These are phyloP conservation scores for Russula ochroleuca DNA, from an alignment of 768 basidiomycete genomes.

Conservation along the genomic window DNA sequence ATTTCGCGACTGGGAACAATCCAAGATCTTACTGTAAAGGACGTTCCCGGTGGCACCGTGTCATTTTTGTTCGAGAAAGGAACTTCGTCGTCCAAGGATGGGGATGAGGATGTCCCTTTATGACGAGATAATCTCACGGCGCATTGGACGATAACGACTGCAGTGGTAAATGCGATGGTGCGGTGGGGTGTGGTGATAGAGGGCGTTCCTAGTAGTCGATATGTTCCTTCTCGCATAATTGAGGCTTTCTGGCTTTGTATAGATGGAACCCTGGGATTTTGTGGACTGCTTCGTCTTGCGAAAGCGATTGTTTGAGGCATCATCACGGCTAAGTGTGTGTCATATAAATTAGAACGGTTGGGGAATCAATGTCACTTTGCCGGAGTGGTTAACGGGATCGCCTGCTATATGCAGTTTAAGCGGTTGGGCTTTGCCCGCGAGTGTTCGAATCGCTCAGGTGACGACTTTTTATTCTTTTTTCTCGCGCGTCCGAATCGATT, in stretches of 20 bases:
- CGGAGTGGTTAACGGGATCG: conserved; percentile 83
- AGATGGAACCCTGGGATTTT: neutral
- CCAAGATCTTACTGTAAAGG: conserved; percentile 41
- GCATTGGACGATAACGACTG: neutral
- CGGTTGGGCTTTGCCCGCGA: conserved; percentile 36
- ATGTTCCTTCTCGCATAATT: neutral
- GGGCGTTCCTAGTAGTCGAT: neutral
- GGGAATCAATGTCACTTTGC: conserved; percentile 61
- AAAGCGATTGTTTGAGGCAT: neutral
- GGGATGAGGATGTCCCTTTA: conserved; percentile 31
- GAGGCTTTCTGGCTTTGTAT: neutral
- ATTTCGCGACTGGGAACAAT: conserved; percentile 37
- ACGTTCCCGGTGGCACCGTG: conserved; percentile 60
- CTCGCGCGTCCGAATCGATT: neutral
- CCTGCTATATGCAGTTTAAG: conserved; percentile 37
- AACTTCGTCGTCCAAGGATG: conserved; percentile 78
- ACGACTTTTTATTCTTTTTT: conserved; percentile 25
- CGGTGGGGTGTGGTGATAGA: neutral
- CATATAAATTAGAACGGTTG: neutral
- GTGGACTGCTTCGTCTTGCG: neutral
- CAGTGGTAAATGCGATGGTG: no score
- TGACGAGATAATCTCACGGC: neutral
- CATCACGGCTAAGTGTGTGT: neutral
- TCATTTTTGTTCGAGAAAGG: conserved; percentile 81
- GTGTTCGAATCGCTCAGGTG: conserved; percentile 36